Base-by-base conservation (phyloP, 2,329 filamentous ascomycete genomes). In the Coniochaeta sp. region DNA sequence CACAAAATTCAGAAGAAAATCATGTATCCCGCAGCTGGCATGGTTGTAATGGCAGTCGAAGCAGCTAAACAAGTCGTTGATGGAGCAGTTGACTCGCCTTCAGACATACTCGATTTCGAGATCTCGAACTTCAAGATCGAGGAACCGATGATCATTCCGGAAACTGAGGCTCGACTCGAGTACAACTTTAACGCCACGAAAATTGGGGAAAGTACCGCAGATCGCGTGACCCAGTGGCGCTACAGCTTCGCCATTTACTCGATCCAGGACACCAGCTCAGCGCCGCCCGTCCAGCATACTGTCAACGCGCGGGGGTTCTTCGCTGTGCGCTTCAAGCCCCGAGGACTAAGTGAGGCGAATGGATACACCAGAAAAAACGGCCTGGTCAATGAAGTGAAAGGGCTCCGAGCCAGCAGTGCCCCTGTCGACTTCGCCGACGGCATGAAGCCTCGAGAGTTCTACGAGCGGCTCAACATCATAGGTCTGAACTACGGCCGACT, bases 401-500 rank as follows among this genome's bases (percentile, higher is more conserved):
- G 22, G 64, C 1, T 14, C 40, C 60, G 59, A 64, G 64, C 22
- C 28, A 33, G n/a, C 61, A 19, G 59, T 63, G 24, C 70, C 68
- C 58, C 61, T 67, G 16, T 57, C 22, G 22, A 63, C 2, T 61
- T 74, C 11, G 65, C 68, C 6, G 31, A 62, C 5, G 57, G 60
- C 0, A 78, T 75, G 67, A 68, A 67, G 3, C 69, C 74, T 17
- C n/a, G 54, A 60, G 0, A 82, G 58, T 69, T 83, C 4, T 84
- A 84, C 62, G 79, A 82, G 61, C 69, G 71, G 5, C 70, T 83
- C 6, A 76, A 82, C 59, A 74, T 76, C 11, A 73, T 81, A 1
- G 81, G 81, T 14, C 77, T 83, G 71, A 76, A 79, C 57, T 83
- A 83, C 59, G 81, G 81, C 0, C 69, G 75, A 1, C 66, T 76